These are phyloP conservation scores for Neoboletus magnificus DNA, from an alignment of 768 basidiomycete species.

Conservation along the genomic window DNA sequence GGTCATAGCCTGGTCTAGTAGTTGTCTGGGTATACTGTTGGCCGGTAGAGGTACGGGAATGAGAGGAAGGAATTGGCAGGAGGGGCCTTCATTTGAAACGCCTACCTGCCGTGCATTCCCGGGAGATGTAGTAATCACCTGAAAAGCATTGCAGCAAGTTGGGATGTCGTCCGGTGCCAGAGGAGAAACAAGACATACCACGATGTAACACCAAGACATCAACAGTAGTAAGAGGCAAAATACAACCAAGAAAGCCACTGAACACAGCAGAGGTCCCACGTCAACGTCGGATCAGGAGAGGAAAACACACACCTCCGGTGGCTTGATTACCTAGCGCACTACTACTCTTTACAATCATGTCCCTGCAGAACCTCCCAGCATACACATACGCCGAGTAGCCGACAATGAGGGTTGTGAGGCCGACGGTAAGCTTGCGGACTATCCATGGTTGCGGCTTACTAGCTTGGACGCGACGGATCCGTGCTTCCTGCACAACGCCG, in stretches of 20 bases:
- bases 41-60: conserved; percentile 4
- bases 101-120: conserved; percentile 67
- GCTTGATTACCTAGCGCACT: conserved; percentile 46
- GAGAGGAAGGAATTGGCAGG: neutral
- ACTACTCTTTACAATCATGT: conserved; percentile 54
- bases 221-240: conserved; percentile 65
- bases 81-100: conserved; percentile 2
- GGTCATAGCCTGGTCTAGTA: conserved; percentile 21
- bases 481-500: conserved; percentile 52
- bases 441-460: conserved; percentile 68
- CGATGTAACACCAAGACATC: conserved; percentile 75
- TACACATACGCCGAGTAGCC: conserved; percentile 78
- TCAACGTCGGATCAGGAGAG: neutral
- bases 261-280: neutral
- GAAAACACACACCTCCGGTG: conserved; percentile 61
- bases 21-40: conserved; percentile 24
- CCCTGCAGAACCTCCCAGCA: conserved; percentile 63
- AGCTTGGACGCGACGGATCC: conserved; percentile 37
- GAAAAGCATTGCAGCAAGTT: neutral
- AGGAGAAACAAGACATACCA: conserved; percentile 41
- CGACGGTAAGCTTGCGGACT: conserved; percentile 64
- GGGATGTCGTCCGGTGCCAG: neutral
- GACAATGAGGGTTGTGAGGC: conserved; percentile 55
- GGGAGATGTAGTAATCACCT: conserved; percentile 67
- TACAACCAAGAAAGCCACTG: conserved; percentile 66